phyloP scores from a whole-genome alignment of 345 rosid species.

The Geranium brycei region DNA sequence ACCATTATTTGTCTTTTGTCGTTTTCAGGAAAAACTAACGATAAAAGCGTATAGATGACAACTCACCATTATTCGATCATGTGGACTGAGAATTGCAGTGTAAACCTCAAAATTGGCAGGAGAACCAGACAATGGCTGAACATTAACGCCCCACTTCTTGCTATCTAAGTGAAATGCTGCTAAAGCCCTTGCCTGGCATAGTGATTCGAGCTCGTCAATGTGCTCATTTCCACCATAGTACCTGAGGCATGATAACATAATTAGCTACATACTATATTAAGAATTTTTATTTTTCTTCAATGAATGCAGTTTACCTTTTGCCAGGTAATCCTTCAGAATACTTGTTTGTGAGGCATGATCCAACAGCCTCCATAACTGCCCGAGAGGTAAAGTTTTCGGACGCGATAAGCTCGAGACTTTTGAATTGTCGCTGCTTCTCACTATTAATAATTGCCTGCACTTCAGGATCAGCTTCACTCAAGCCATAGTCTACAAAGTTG shows the following conservation, averaged over 20 bases:
- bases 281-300: background rate
- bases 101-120: constrained; percentile 85
- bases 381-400: constrained; percentile 89
- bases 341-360: constrained; percentile 90
- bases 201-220: constrained; percentile 80
- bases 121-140: constrained; percentile 16
- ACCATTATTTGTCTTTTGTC: background rate
- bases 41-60: background rate
- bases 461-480: constrained; percentile 66
- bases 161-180: constrained; percentile 65
- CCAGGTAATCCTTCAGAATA: constrained; percentile 93
- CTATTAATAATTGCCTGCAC: constrained; percentile 45
- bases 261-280: constrained; percentile 1
- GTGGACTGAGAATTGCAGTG: constrained; percentile 79
- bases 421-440: constrained; percentile 82
- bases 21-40: background rate
- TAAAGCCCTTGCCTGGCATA: constrained; percentile 78
- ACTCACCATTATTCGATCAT: constrained; percentile 76
- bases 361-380: constrained; percentile 96
- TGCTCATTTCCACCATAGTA: constrained; percentile 91
- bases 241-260: constrained; percentile 17
- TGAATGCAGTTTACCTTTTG: constrained; percentile 45
- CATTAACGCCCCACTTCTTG: constrained; percentile 83
- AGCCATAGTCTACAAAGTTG: constrained; percentile 40
- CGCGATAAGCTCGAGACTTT: constrained; percentile 86